Percentiles rank a stretch among this genome's conserved stretches.
Evolutionary conservation across 306 rosid species (phyloP).

Genomic region (Lablab purpureus): DNA sequence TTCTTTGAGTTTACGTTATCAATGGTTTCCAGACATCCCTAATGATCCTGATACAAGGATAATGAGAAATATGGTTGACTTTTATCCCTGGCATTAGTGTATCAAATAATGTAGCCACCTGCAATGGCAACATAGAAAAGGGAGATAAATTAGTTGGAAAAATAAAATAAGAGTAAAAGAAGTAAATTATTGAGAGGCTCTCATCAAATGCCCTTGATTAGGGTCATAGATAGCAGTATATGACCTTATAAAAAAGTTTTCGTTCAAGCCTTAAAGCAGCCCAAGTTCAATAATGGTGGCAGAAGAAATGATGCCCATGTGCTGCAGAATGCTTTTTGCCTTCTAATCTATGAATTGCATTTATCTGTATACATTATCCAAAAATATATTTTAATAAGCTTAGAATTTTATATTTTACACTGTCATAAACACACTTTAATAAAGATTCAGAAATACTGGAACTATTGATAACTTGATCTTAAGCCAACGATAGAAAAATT

Average conservation of each 20-base stretch:
- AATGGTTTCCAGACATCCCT: constrained; percentile 37
- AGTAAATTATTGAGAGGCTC: constrained; percentile 24
- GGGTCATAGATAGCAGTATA: constrained; percentile 31
- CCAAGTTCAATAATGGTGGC: constrained; percentile 38
- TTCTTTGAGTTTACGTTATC: background rate
- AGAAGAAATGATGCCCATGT: constrained; percentile 42
- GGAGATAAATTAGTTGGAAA: background rate
- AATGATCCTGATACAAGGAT: constrained; percentile 39
- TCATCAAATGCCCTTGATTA: constrained; percentile 19
- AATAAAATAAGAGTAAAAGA: background rate
- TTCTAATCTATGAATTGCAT: background rate
- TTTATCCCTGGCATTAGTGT: constrained; percentile 38
- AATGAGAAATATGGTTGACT: constrained; percentile 39
- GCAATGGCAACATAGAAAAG: constrained; percentile 31
- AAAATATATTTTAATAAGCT: background rate
- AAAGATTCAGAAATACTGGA: constrained; percentile 17
- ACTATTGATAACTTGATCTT: constrained; percentile 6
- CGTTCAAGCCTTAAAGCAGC: constrained; percentile 34
- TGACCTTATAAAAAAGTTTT: constrained; percentile 32
- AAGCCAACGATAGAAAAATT: constrained; percentile 20
- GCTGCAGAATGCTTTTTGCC: constrained; percentile 20
- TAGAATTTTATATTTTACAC: constrained; percentile 1
- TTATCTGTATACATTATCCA: background rate
- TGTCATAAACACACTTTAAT: background rate
- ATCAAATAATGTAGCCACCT: constrained; percentile 41